phyloP scores from a whole-genome alignment of 2,329 filamentous ascomycete genomes.

The Pseudohalonectria lignicola region DNA sequence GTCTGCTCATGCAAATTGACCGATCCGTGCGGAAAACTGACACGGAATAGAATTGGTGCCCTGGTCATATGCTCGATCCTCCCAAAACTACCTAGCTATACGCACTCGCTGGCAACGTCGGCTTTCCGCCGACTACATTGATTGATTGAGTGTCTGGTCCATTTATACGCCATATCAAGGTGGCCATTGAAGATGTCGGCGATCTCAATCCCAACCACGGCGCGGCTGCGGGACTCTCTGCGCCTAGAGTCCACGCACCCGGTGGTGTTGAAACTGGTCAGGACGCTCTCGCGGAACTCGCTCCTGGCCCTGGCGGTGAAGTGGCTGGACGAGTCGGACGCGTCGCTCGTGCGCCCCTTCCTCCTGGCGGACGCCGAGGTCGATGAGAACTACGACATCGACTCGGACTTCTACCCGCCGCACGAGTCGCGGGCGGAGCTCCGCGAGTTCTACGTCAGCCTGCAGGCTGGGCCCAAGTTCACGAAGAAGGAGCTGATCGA shows the following conservation, averaged over 20 bases:
- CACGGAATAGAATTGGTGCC: too few species aligned
- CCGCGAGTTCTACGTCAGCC: conserved; percentile 49
- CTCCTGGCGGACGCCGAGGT: conserved; percentile 28
- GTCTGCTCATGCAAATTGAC: too few species aligned
- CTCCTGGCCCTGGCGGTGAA: conserved; percentile 62
- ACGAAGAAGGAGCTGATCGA: conserved; percentile 52
- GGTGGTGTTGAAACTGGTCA: conserved; percentile 54
- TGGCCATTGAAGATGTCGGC: conserved; percentile 31
- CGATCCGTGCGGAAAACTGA: too few species aligned
- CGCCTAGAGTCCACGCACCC: conserved; percentile 56
- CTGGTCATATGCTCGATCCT: too few species aligned
- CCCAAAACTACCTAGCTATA: too few species aligned
- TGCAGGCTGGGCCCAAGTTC: conserved; percentile 40
- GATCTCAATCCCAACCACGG: conserved; percentile 59
- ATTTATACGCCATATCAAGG: too few species aligned
- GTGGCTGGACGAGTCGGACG: conserved; percentile 64
- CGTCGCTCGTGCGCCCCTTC: conserved; percentile 47
- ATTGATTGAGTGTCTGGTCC: neutral
- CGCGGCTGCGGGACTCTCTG: conserved; percentile 59
- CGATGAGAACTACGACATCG: conserved; percentile 41
- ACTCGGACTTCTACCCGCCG: conserved; percentile 58
- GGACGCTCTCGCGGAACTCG: conserved; percentile 59
- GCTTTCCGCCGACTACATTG: too few species aligned
- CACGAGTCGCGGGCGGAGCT: conserved; percentile 55
- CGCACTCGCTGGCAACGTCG: too few species aligned